A percentile compares a stretch with the other conserved stretches of the same genome.
These are phyloP conservation scores for Fomitopsis betulina DNA, from an alignment of 1,284 basidiomycete genomes.

Conservation along the genomic window DNA sequence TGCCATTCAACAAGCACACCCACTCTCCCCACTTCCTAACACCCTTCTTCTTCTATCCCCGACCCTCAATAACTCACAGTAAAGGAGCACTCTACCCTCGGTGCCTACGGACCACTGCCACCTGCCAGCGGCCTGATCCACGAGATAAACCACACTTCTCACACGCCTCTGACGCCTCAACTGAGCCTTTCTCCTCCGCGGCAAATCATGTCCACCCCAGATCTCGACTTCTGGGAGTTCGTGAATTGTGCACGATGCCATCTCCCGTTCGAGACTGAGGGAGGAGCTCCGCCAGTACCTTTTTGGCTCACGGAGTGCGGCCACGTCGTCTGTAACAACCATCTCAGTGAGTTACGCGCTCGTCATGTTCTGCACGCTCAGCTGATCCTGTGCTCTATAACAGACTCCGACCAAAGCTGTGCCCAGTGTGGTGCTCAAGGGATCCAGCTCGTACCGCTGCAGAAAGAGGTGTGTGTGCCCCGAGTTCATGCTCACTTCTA, in stretches of 20 bases:
- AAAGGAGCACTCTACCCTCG: neutral
- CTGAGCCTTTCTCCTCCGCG: neutral
- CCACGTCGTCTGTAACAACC: slow-evolving; percentile 76
- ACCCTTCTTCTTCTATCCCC: neutral
- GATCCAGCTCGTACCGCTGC: slow-evolving; percentile 69
- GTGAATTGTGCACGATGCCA: slow-evolving; percentile 66
- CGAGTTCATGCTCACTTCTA: neutral
- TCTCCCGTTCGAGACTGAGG: slow-evolving; percentile 48
- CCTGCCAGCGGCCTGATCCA: neutral
- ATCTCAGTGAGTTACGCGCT: slow-evolving; percentile 55
- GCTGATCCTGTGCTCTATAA: neutral
- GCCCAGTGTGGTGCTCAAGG: slow-evolving; percentile 53
- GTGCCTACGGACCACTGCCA: neutral
- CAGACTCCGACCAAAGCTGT: slow-evolving; percentile 71
- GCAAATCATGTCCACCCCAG: slow-evolving; percentile 16
- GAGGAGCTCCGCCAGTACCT: slow-evolving; percentile 51
- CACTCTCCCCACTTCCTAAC: neutral
- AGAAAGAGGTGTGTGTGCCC: slow-evolving; percentile 52
- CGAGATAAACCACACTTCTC: neutral
- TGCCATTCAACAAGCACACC: too few species aligned
- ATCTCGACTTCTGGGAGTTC: slow-evolving; percentile 75
- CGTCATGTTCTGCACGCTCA: neutral
- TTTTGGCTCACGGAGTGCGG: slow-evolving; percentile 86
- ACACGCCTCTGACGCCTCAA: neutral
- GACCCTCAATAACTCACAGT: neutral